A percentile compares a stretch with the other conserved stretches of the same genome.
phyloP scores from a whole-genome alignment of 2,329 filamentous ascomycete genomes.

The Neopestalotiopsis rosae region DNA sequence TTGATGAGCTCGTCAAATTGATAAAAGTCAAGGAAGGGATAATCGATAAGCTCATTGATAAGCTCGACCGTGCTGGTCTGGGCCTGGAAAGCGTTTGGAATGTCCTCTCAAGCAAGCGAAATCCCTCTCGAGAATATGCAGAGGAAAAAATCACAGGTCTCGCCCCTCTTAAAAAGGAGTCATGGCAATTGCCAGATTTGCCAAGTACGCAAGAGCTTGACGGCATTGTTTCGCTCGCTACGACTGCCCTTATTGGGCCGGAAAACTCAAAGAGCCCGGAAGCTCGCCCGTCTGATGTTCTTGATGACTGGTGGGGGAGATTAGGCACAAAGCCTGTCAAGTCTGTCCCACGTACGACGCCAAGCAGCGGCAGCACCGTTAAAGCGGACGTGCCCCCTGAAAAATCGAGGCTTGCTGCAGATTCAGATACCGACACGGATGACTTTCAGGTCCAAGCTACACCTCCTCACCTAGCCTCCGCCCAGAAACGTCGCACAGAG shows the following conservation, averaged over 20 bases:
- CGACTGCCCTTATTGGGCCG: constrained; percentile 46
- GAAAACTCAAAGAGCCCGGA: constrained; percentile 34
- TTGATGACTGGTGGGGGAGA: constrained; percentile 57
- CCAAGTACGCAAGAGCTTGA: constrained; percentile 30
- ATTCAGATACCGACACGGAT: constrained; percentile 40
- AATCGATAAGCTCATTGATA: constrained; percentile 57
- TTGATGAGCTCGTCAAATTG: constrained; percentile 47
- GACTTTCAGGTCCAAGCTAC: constrained; percentile 59
- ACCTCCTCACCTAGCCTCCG: constrained; percentile 44
- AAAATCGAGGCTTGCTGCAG: constrained; percentile 25
- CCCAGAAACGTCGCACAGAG: constrained; percentile 28
- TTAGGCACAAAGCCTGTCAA: constrained; percentile 38
- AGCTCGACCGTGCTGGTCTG: constrained; percentile 56
- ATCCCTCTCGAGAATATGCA: constrained; percentile 47
- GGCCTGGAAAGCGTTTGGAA: constrained; percentile 61
- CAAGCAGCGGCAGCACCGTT: constrained; percentile 4
- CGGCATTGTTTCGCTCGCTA: constrained; percentile 44
- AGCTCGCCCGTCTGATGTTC: constrained; percentile 37
- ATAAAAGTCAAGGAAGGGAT: constrained; percentile 58
- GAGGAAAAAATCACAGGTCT: constrained; percentile 58
- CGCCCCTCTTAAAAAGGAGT: constrained; percentile 49
- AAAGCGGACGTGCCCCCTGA: constrained; percentile 19
- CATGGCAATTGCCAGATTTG: constrained; percentile 42
- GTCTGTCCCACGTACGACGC: constrained; percentile 19
- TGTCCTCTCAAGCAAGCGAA: constrained; percentile 53